These are phyloP conservation scores for Talaromyces sp. DNA, from an alignment of 2,329 filamentous ascomycete genomes.

Conservation along the genomic window DNA sequence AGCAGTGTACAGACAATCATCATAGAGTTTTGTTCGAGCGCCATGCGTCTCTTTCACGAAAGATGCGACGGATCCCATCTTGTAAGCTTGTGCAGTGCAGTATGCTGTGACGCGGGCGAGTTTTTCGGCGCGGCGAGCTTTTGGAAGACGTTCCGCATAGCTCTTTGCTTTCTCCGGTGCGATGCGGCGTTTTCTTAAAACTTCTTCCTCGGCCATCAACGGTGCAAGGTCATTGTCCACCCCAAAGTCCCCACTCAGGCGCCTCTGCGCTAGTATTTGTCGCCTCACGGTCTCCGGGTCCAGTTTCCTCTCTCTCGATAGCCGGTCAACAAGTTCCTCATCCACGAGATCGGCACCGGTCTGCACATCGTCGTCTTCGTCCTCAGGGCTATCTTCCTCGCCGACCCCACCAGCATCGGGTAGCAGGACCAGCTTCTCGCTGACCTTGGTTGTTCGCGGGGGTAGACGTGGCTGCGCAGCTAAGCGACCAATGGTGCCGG, in stretches of 20 bases:
- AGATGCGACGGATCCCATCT: slow-evolving; percentile 81
- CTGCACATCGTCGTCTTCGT: slow-evolving; percentile 28
- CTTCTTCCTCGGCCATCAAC: slow-evolving; percentile 61
- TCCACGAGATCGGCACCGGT: slow-evolving; percentile 34
- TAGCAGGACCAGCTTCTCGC: slow-evolving; percentile 92
- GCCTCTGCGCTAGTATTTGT: slow-evolving; percentile 35
- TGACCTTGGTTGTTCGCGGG: slow-evolving; percentile 87
- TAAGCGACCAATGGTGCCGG: slow-evolving; percentile 59
- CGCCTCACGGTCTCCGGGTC: slow-evolving; percentile 39
- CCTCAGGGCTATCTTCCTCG: slow-evolving; percentile 46
- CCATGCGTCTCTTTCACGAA: slow-evolving; percentile 87
- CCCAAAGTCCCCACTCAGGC: slow-evolving; percentile 56
- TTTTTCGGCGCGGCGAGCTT: slow-evolving; percentile 82
- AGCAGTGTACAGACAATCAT: slow-evolving; percentile 94
- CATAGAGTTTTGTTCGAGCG: slow-evolving; percentile 93
- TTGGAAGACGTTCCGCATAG: slow-evolving; percentile 90
- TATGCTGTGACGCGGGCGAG: slow-evolving; percentile 91
- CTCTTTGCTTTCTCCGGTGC: slow-evolving; percentile 70
- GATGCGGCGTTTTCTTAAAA: slow-evolving; percentile 57
- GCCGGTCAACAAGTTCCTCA: slow-evolving; percentile 38
- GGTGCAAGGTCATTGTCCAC: slow-evolving; percentile 57
- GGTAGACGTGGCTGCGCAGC: slow-evolving; percentile 66
- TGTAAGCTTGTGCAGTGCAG: slow-evolving; percentile 92
- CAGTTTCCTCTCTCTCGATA: slow-evolving; percentile 36
- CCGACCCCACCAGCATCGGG: slow-evolving; percentile 66